phyloP scores from a whole-genome alignment of 164 flowering plant species.

The Vitis riparia region DNA sequence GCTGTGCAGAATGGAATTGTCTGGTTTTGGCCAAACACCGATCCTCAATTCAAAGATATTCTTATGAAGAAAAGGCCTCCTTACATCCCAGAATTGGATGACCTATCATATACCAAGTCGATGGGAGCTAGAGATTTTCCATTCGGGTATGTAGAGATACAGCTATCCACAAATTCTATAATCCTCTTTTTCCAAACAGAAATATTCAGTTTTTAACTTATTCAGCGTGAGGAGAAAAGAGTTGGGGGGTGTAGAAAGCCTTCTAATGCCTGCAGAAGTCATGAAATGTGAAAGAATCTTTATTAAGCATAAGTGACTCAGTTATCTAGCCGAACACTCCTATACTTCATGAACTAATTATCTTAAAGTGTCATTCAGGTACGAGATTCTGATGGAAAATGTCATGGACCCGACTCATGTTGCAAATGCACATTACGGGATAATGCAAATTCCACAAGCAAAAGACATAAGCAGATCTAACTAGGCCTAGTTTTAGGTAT shows the following conservation, averaged over 20 bases:
- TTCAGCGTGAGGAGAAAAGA: too few species aligned
- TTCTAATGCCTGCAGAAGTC: too few species aligned
- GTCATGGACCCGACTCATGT: constrained; percentile 98
- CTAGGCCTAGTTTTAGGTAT: neutral
- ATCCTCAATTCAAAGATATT: constrained; percentile 64
- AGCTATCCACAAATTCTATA: neutral
- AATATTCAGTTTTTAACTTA: too few species aligned
- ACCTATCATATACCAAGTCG: constrained; percentile 59
- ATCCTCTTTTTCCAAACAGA: neutral
- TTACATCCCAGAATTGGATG: constrained; percentile 74
- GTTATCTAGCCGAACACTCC: too few species aligned
- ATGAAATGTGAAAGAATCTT: too few species aligned
- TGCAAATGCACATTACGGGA: constrained; percentile 85
- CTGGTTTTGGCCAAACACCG: constrained; percentile 94
- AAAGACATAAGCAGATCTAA: constrained; percentile 39
- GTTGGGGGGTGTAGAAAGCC: too few species aligned
- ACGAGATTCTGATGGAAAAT: constrained; percentile 83
- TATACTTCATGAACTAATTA: too few species aligned
- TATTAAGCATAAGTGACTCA: too few species aligned
- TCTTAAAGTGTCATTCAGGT: constrained; percentile 46
- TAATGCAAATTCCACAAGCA: constrained; percentile 45
- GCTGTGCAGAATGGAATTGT: constrained; percentile 64
- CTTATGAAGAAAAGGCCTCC: constrained; percentile 60
- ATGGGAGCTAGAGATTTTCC: constrained; percentile 75
- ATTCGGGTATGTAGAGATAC: constrained; percentile 62